Evolutionary conservation across 768 basidiomycete species (phyloP).

Genomic region (Cystobasidium tubakii): DNA sequence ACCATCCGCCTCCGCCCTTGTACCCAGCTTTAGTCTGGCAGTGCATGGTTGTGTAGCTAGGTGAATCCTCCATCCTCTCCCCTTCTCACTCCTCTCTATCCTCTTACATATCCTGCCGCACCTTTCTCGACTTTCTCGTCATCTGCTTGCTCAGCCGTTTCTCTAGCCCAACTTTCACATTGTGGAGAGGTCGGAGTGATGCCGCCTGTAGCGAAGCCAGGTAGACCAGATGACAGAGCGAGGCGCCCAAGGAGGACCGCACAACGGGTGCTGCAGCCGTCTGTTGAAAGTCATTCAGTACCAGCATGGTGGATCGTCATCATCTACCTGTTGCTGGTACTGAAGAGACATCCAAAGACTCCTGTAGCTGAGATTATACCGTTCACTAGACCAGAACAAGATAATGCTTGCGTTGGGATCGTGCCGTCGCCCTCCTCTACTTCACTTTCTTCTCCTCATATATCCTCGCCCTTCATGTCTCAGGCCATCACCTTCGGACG

Average conservation of each 20-base stretch:
- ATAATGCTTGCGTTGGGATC: constrained; percentile 96
- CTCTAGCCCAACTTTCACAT: not conserved
- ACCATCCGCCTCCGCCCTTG: not conserved
- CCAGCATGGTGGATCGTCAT: not conserved
- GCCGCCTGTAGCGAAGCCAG: not conserved
- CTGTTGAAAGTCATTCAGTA: not conserved
- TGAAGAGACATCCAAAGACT: not conserved
- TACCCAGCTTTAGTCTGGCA: not conserved
- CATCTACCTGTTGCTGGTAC: not conserved
- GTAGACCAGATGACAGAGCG: not conserved
- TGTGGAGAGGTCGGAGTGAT: not conserved
- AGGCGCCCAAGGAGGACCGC: constrained; percentile 21
- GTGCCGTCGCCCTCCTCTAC: constrained; percentile 45
- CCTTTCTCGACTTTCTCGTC: not conserved
- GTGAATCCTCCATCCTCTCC: constrained; percentile 9
- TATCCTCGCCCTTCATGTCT: constrained; percentile 49
- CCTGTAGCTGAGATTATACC: constrained; percentile 75
- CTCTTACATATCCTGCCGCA: constrained; percentile 2
- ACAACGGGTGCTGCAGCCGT: constrained; percentile 33
- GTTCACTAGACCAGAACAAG: constrained; percentile 91
- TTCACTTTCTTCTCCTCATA: not conserved
- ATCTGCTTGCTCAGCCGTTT: not conserved
- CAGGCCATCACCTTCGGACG: not conserved
- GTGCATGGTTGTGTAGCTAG: not conserved
- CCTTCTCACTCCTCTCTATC: not conserved